Evolutionary conservation across 306 rosid genomes (phyloP).

Genomic region (Dalbergia cochinchinensis): DNA sequence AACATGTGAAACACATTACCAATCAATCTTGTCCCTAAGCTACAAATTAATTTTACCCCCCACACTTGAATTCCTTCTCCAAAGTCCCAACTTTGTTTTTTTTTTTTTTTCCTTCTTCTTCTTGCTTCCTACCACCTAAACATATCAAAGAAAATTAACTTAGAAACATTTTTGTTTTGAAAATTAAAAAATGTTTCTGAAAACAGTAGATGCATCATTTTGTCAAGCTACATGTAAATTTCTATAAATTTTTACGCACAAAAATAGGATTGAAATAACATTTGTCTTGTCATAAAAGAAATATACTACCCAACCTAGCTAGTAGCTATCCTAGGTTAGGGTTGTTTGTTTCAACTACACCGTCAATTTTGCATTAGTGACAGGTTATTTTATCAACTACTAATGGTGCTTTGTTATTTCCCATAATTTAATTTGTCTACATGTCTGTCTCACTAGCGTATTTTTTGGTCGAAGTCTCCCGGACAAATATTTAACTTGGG

Average conservation of each 20-base stretch:
- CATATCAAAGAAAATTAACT: constrained; percentile 17
- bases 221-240: too few relatives aligned
- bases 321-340: constrained; percentile 6
- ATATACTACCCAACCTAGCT: constrained; percentile 34
- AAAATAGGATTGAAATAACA: neutral
- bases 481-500: neutral
- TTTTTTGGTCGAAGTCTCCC: neutral
- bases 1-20: neutral
- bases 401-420: neutral
- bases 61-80: too few relatives aligned
- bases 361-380: constrained; percentile 24
- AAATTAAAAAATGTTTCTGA: too few relatives aligned
- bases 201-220: too few relatives aligned
- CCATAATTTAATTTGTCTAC: constrained; percentile 3
- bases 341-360: constrained; percentile 39
- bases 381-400: constrained; percentile 4
- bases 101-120: neutral
- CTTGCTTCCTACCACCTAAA: constrained; percentile 37
- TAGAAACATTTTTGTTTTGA: neutral
- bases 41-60: neutral
- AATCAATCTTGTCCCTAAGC: neutral
- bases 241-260: too few relatives aligned
- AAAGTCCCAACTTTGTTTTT: neutral
- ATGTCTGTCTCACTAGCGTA: neutral
- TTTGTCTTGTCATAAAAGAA: neutral